Evolutionary conservation across 1,139 yeast species (phyloP).

Genomic region (Meyerozyma athensensis): DNA sequence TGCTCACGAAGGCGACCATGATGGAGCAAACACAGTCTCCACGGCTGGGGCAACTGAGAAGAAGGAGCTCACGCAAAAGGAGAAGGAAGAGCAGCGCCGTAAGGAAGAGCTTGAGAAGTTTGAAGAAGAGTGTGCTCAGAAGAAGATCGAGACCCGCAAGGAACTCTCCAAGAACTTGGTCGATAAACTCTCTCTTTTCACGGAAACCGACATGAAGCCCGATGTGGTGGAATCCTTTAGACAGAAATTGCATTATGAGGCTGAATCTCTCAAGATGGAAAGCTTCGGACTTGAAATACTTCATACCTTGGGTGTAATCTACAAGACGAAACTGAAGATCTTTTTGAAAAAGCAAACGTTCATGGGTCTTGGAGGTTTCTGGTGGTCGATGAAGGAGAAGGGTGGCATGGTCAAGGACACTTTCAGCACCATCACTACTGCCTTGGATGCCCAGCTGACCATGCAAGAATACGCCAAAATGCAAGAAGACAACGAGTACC

Average conservation of each 20-base stretch:
- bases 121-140: conserved; percentile 72
- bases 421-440: conserved; percentile 76
- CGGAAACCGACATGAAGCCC: conserved; percentile 74
- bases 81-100: conserved; percentile 40
- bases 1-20: conserved; percentile 6
- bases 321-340: conserved; percentile 62
- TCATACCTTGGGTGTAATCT: conserved; percentile 79
- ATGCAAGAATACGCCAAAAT: conserved; percentile 75
- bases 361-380: conserved; percentile 80
- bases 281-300: conserved; percentile 89
- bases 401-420: conserved; percentile 84
- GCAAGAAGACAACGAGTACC: conserved; percentile 57
- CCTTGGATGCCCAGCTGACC: conserved; percentile 85
- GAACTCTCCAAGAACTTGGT: conserved; percentile 61
- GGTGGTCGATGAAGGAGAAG: conserved; percentile 80
- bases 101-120: conserved; percentile 67
- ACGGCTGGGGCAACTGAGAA: conserved; percentile 6
- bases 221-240: conserved; percentile 68
- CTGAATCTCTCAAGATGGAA: conserved; percentile 86
- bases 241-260: conserved; percentile 72
- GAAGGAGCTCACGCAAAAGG: conserved; percentile 29
- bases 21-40: conserved; percentile 15
- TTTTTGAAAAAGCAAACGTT: conserved; percentile 56
- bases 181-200: conserved; percentile 66
- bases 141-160: conserved; percentile 68